Conservation (phyloP, 2,329 filamentous ascomycete genomes). For the Epichloe brachyelytri region DNA sequence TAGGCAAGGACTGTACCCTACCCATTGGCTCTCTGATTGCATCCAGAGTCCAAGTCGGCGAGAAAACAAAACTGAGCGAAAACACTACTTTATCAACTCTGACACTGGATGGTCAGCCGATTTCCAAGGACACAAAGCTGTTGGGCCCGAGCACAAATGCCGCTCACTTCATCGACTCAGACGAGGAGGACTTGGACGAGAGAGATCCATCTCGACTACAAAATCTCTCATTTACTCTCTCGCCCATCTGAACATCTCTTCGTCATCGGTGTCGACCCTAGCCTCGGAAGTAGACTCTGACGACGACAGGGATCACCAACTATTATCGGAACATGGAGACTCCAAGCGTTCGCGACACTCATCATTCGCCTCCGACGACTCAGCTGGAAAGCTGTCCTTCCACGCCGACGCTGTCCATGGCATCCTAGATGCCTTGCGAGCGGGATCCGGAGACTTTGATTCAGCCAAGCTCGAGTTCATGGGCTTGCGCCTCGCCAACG, state of each 20-base stretch:
- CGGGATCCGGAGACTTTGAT: conserved; percentile 67
- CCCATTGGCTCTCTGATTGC: conserved; percentile 67
- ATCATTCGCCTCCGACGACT: conserved; percentile 62
- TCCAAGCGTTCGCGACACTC: conserved; percentile 51
- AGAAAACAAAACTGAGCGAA: conserved; percentile 36
- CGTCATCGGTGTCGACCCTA: conserved; percentile 43
- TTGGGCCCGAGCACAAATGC: conserved; percentile 40
- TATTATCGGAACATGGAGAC: conserved; percentile 24
- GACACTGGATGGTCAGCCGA: conserved; percentile 22
- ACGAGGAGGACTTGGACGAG: conserved; percentile 36
- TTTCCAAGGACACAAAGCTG: conserved; percentile 28
- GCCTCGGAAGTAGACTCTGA: conserved; percentile 54
- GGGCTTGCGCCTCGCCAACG: conserved; percentile 78
- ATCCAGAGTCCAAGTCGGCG: conserved; percentile 59
- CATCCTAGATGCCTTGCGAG: conserved; percentile 73
- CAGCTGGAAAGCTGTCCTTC: conserved; percentile 48
- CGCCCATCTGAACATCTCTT: conserved; percentile 38
- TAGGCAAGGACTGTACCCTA: conserved; percentile 61
- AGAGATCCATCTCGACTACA: conserved; percentile 39
- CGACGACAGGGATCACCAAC: conserved; percentile 54
- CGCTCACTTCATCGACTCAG: conserved; percentile 31
- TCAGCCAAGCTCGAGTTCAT: conserved; percentile 78
- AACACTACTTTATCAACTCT: conserved; percentile 23
- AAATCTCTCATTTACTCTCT: conserved; percentile 41
- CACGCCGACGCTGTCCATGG: conserved; percentile 78